phyloP scores from a whole-genome alignment of 495 filamentous ascomycete genomes.

The Immersiella caudata region DNA sequence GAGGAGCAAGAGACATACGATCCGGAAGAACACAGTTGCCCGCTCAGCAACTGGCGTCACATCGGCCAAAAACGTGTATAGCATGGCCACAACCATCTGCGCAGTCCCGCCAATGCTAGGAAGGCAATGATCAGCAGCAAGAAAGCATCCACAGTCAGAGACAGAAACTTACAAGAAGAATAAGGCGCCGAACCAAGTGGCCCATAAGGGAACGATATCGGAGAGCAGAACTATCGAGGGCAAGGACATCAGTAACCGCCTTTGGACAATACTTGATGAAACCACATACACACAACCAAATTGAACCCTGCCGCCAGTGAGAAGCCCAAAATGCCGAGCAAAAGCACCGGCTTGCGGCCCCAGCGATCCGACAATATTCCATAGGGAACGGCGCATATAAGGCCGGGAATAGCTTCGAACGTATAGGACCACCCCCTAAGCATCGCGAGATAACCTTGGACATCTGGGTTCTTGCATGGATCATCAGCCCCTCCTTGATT shows the following conservation, averaged over 20 bases:
- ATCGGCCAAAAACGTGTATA: constrained; percentile 39
- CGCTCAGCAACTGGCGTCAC: constrained; percentile 30
- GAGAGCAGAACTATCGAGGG: constrained; percentile 30
- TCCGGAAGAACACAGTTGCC: constrained; percentile 37
- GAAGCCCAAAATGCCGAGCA: constrained; percentile 28
- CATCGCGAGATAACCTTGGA: constrained; percentile 40
- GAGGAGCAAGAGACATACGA: constrained; percentile 3
- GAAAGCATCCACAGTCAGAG: not conserved
- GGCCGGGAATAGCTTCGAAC: constrained; percentile 35
- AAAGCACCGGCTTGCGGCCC: constrained; percentile 36
- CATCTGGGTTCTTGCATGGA: constrained; percentile 32
- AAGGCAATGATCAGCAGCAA: constrained; percentile 4
- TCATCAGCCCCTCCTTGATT: not conserved
- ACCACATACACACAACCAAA: constrained; percentile 31
- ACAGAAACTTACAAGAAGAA: constrained; percentile 31
- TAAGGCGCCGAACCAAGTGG: constrained; percentile 24
- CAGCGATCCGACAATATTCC: constrained; percentile 41
- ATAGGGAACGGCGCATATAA: constrained; percentile 35
- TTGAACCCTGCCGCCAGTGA: constrained; percentile 19
- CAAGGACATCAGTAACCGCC: not conserved
- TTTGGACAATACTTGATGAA: not conserved
- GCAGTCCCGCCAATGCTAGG: constrained; percentile 37
- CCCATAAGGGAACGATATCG: constrained; percentile 37
- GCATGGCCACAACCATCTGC: constrained; percentile 34
- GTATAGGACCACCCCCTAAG: constrained; percentile 35